phyloP scores from a whole-genome alignment of 768 basidiomycete genomes.

The Mrakia blollopis region DNA sequence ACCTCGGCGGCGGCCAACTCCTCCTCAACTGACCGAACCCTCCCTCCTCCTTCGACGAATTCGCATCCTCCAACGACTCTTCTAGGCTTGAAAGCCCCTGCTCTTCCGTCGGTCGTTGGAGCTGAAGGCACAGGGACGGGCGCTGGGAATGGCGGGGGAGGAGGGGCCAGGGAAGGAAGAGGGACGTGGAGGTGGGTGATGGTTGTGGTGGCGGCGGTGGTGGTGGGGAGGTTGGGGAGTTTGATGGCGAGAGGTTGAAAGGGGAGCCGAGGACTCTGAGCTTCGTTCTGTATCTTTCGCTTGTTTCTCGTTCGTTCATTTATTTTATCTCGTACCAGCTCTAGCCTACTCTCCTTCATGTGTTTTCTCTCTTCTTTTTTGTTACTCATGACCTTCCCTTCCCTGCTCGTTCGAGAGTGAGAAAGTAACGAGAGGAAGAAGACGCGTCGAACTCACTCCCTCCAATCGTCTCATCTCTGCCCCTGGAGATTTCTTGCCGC shows the following conservation, averaged over 20 bases:
- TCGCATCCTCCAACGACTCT: neutral
- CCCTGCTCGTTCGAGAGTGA: neutral
- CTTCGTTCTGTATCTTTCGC: neutral
- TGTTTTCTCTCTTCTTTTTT: neutral
- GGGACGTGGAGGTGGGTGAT: conserved; percentile 13
- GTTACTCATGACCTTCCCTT: neutral
- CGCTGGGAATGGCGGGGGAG: neutral
- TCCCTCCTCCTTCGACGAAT: too few relatives aligned
- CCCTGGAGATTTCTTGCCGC: too few relatives aligned
- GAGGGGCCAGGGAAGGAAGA: neutral
- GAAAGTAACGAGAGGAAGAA: too few relatives aligned
- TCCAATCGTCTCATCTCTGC: too few relatives aligned
- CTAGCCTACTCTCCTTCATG: neutral
- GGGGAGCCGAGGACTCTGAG: neutral
- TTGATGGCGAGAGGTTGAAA: conserved; percentile 11
- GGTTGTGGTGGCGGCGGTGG: conserved; percentile 2
- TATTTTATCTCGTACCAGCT: neutral
- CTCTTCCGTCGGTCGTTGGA: too few relatives aligned
- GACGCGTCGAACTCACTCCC: too few relatives aligned
- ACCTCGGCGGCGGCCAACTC: neutral
- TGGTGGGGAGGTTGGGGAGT: conserved; percentile 6
- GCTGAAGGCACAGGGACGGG: too few relatives aligned
- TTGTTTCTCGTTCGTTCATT: too few relatives aligned
- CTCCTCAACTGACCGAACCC: neutral
- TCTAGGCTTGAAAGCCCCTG: neutral